Conservation (phyloP, 78 protist genomes). For the Salpingoeca rosetta region DNA sequence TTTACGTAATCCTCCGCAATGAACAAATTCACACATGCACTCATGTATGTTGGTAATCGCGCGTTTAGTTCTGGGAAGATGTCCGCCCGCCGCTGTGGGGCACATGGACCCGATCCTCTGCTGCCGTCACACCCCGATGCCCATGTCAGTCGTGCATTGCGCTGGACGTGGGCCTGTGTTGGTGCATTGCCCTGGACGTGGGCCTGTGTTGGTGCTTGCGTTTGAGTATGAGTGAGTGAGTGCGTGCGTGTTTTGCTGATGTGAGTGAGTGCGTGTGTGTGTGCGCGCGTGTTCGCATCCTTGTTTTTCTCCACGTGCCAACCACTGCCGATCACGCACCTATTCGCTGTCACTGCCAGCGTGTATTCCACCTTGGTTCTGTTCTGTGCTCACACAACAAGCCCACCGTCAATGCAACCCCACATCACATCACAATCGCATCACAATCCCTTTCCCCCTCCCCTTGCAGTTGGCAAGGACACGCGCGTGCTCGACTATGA, state of each 20-base stretch:
- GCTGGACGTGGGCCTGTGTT: neutral
- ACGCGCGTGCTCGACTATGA: neutral
- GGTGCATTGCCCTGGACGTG: neutral
- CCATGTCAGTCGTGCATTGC: neutral
- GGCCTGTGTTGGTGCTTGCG: neutral
- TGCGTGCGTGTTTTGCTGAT: no score
- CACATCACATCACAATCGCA: no score
- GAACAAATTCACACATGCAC: no score
- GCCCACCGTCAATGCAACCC: no score
- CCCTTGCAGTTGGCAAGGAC: neutral
- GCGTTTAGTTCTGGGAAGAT: neutral
- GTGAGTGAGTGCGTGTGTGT: no score
- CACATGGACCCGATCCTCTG: neutral
- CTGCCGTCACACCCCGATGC: neutral
- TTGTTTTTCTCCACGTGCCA: neutral
- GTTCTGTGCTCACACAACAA: no score
- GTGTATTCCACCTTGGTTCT: neutral
- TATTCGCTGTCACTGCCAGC: neutral
- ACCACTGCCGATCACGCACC: neutral
- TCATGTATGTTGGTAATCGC: no score
- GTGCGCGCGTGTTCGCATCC: no score
- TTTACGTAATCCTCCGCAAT: no score
- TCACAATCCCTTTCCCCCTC: neutral
- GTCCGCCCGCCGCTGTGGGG: neutral
- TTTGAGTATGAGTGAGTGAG: no score